Conservation (phyloP, 441 rosid genomes). For the Syzygium syzygioides region DNA sequence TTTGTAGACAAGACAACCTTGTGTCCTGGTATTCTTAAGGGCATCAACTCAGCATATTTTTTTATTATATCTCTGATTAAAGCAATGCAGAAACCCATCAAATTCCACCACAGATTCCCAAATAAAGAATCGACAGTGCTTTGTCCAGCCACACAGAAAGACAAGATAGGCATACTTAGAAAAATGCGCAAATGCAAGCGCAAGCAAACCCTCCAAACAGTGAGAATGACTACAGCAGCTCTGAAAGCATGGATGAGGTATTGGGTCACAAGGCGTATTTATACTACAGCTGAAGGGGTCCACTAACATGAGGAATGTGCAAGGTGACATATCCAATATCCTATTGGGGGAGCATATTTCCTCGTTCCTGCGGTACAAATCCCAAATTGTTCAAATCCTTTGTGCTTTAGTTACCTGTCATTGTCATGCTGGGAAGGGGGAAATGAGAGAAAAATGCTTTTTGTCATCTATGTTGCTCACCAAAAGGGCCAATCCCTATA, state of each 20-base stretch:
- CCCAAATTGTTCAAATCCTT: neutral
- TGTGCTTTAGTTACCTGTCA: conserved; percentile 16
- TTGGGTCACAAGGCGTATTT: neutral
- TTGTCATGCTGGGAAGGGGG: neutral
- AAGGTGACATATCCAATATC: neutral
- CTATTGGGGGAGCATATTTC: conserved; percentile 37
- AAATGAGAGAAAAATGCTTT: neutral
- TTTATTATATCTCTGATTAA: conserved; percentile 9
- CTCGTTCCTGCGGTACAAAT: neutral
- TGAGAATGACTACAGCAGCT: conserved; percentile 13
- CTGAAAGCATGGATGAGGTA: conserved; percentile 1
- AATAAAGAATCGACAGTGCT: neutral
- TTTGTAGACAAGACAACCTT: conserved; percentile 12
- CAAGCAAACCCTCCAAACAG: conserved; percentile 9
- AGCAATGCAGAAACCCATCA: conserved; percentile 17
- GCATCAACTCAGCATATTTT: conserved; percentile 18
- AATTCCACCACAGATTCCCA: conserved; percentile 15
- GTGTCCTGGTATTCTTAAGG: neutral
- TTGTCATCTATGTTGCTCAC: neutral
- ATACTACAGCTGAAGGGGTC: neutral
- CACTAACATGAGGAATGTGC: neutral
- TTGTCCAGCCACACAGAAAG: neutral
- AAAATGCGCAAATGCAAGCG: neutral
- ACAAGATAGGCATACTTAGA: neutral
- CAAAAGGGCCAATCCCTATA: neutral